These are phyloP conservation scores for Aspergillus uvarum DNA, from an alignment of 2,329 filamentous ascomycete genomes.

Conservation along the genomic window DNA sequence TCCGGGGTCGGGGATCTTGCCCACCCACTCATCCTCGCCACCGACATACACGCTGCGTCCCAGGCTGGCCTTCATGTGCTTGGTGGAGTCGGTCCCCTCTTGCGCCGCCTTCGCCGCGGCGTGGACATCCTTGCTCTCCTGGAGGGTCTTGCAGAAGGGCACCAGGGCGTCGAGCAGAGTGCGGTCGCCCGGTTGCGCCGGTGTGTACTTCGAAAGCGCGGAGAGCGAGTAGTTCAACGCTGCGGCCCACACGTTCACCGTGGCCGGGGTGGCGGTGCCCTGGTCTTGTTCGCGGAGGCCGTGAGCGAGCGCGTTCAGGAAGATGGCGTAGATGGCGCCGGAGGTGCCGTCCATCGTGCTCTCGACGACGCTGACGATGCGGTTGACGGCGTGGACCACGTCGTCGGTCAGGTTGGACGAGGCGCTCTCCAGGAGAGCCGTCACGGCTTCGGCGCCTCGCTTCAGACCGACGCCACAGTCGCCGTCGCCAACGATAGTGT, in stretches of 20 bases:
- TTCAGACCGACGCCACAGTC: conserved; percentile 86
- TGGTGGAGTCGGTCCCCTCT: conserved; percentile 77
- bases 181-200: conserved; percentile 82
- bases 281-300: conserved; percentile 59
- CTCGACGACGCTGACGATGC: conserved; percentile 65
- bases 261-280: conserved; percentile 46
- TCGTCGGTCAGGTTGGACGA: conserved; percentile 53
- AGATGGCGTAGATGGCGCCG: conserved; percentile 81
- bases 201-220: conserved; percentile 78
- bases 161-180: conserved; percentile 87
- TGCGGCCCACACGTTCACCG: conserved; percentile 57
- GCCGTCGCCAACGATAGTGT: conserved; percentile 84
- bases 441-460: conserved; percentile 72
- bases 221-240: conserved; percentile 71
- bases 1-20: conserved; percentile 72
- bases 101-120: conserved; percentile 74
- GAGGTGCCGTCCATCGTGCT: conserved; percentile 72
- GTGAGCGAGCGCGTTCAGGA: conserved; percentile 79
- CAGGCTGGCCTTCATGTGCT: conserved; percentile 86
- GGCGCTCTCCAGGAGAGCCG: conserved; percentile 43
- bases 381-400: conserved; percentile 58
- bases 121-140: conserved; percentile 63
- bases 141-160: conserved; percentile 77
- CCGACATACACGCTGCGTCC: conserved; percentile 82
- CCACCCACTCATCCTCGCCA: conserved; percentile 62